phyloP scores from a whole-genome alignment of 1,284 basidiomycete species.

The Acaromyces ingoldii region DNA sequence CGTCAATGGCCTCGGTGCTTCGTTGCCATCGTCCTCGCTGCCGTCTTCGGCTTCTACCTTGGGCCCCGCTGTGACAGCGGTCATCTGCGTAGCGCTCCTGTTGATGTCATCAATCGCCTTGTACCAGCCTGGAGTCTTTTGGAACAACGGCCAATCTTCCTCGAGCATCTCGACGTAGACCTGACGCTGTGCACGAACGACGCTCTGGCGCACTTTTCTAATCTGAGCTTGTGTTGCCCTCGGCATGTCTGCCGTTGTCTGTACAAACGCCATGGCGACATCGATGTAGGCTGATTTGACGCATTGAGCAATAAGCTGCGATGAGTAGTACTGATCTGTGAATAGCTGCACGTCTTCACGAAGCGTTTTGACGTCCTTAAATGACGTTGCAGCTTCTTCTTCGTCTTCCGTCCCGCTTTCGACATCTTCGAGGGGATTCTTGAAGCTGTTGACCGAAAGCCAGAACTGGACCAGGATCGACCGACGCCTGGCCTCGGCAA shows the following conservation, averaged over 20 bases:
- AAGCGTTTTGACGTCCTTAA: constrained; percentile 43
- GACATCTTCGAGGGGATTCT: constrained; percentile 74
- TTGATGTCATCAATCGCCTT: constrained; percentile 71
- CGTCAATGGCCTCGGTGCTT: too few species aligned
- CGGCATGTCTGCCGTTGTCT: not conserved
- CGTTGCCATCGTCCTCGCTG: too few species aligned
- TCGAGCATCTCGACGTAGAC: constrained; percentile 80
- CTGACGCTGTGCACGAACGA: constrained; percentile 76
- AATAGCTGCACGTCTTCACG: constrained; percentile 83
- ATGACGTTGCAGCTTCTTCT: constrained; percentile 16
- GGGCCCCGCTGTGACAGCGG: too few species aligned
- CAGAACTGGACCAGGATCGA: constrained; percentile 90
- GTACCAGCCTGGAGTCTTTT: constrained; percentile 80
- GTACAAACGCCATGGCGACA: constrained; percentile 65
- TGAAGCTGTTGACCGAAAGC: constrained; percentile 94
- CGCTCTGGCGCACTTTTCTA: constrained; percentile 58
- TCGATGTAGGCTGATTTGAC: constrained; percentile 68
- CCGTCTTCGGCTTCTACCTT: too few species aligned
- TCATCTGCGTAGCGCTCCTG: too few species aligned
- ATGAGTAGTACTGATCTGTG: constrained; percentile 75
- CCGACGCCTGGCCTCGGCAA: constrained; percentile 82
- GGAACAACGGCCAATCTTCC: constrained; percentile 79
- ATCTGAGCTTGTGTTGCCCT: constrained; percentile 32
- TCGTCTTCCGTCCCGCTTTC: constrained; percentile 5
- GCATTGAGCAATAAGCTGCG: constrained; percentile 54